Percentiles rank a stretch among this genome's conserved stretches.
Evolutionary conservation across 305 asterid genomes (phyloP).

Genomic region (Fraxinus baroniana): DNA sequence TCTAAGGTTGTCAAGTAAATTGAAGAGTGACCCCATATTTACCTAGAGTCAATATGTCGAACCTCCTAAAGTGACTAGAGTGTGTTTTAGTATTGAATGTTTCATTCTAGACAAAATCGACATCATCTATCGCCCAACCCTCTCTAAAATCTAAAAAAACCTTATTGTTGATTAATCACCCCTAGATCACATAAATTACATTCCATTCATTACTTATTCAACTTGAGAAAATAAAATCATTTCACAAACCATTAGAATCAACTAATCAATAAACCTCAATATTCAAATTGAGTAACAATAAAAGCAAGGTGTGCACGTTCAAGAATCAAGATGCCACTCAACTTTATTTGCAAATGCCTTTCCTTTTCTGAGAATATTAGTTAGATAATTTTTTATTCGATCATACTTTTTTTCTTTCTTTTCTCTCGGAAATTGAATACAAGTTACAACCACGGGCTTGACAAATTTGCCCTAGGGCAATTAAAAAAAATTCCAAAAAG

Average conservation of each 20-base stretch:
- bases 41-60: neutral
- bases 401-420: neutral
- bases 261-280: neutral
- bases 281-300: slow-evolving; percentile 9
- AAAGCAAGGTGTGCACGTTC: neutral
- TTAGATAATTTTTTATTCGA: neutral
- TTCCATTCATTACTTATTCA: neutral
- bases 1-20: neutral
- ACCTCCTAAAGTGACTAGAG: neutral
- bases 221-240: neutral
- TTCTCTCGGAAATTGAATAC: neutral
- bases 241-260: neutral
- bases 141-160: neutral
- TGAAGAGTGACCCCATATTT: neutral
- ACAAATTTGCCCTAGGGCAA: neutral
- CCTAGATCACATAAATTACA: neutral
- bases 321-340: slow-evolving; percentile 24
- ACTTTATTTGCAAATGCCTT: neutral
- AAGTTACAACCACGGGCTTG: neutral
- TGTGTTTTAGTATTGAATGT: neutral
- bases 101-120: neutral
- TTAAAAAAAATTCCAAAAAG: neutral
- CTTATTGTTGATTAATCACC: neutral
- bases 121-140: neutral
- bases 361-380: neutral